phyloP scores from a whole-genome alignment of 2,329 filamentous ascomycete genomes.

The Claviceps spartinae region DNA sequence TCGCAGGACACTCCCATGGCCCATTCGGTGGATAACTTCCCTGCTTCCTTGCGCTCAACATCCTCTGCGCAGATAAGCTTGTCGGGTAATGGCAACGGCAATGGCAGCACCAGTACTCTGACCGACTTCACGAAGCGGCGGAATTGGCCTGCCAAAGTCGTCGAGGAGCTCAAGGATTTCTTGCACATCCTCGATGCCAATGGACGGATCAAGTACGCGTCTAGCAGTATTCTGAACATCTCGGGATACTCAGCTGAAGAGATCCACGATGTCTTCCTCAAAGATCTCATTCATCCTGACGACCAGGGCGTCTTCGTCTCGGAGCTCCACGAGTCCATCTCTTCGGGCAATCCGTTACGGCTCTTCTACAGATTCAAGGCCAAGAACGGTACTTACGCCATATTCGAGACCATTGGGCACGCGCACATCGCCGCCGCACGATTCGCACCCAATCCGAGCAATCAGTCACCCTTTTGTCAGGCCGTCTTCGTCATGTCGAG shows the following conservation, averaged over 20 bases:
- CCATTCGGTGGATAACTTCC: slow-evolving; percentile 22
- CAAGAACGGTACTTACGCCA: slow-evolving; percentile 56
- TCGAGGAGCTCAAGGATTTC: slow-evolving; percentile 82
- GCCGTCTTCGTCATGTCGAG: slow-evolving; percentile 91
- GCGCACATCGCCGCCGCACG: slow-evolving; percentile 67
- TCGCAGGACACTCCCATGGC: slow-evolving; percentile 20
- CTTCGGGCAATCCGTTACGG: slow-evolving; percentile 62
- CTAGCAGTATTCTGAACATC: slow-evolving; percentile 58
- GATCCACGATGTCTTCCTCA: slow-evolving; percentile 61
- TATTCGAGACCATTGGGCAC: slow-evolving; percentile 88
- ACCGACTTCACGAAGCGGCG: slow-evolving; percentile 47
- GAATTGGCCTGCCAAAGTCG: slow-evolving; percentile 77
- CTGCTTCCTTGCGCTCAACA: slow-evolving; percentile 28
- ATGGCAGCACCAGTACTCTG: slow-evolving; percentile 23
- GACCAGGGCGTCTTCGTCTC: slow-evolving; percentile 71
- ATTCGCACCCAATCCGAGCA: slow-evolving; percentile 47
- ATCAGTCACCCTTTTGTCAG: slow-evolving; percentile 59
- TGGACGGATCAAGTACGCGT: slow-evolving; percentile 75
- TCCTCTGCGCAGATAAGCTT: slow-evolving; percentile 21
- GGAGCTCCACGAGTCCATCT: slow-evolving; percentile 81
- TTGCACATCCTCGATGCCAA: slow-evolving; percentile 77
- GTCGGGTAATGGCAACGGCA: slow-evolving; percentile 10
- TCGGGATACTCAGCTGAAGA: slow-evolving; percentile 64
- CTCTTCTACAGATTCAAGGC: slow-evolving; percentile 79
- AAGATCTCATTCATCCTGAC: slow-evolving; percentile 74